Base-by-base conservation (phyloP, 768 basidiomycete genomes). In the Neoboletus subvelutipes region DNA sequence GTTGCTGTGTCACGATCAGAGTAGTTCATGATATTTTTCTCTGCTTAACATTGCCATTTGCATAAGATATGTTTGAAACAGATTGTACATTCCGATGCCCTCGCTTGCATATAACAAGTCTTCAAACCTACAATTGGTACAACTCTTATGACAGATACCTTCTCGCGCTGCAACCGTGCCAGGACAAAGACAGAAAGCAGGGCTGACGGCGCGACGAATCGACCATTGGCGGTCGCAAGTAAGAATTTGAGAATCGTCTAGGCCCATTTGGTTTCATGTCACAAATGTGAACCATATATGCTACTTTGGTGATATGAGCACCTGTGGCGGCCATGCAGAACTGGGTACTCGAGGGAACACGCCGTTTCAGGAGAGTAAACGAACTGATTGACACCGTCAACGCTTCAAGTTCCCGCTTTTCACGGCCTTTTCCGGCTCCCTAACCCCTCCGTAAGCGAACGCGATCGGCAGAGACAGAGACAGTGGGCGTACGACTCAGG, bases 401-500 rank as follows among this genome's bases (percentile, higher is more conserved):
- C 46, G 61, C 37, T 63, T 34, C 33, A 34, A 34, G 33, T 34
- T 65, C 54, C 47, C 60, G 31, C 31, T 46, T 50, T 64, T 69
- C 28, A 33, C 45, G 22, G 50, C 7, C 49, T 61, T 68, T 36
- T 58, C 60, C 34, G 58, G 47, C 43, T 63, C 72, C 20, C 72
- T 72, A 20, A 5, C 10, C 29, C 36, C 8, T 8, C 31, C 34
- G 26, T 61, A 37, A 62, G 57, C 43, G 39, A 31, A 48, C 7
- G 24, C 34, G 42, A 53, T 50, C 52, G 5, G 37, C 15, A 18
- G 17, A 34, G 13, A 18, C n/a, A 5, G 36, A 41, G 5, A 28
- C 28, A 28, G 11, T 8, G 31, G 45, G 54, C 71, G 52, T 62
- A 74, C 72, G 60, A 29, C 42, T 71, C 67, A 13, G 63, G 63